Conservation (phyloP, 495 filamentous ascomycete genomes). For the Lentithecium fluviatile region DNA sequence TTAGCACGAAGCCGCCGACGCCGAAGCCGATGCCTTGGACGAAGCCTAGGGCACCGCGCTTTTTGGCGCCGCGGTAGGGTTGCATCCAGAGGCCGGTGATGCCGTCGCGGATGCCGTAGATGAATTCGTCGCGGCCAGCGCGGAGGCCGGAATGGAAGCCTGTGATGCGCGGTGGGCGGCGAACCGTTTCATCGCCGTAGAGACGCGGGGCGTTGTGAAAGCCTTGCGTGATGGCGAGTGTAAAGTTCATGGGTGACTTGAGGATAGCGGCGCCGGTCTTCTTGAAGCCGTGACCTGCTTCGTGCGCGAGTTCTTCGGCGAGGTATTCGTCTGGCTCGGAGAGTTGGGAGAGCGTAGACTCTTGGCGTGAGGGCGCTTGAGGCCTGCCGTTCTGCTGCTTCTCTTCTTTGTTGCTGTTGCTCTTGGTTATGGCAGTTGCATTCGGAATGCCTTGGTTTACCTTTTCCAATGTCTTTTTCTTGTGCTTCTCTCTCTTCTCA, state of each 20-base stretch:
- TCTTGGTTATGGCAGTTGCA: not conserved
- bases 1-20: conserved; percentile 68
- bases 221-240: conserved; percentile 72
- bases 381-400: conserved; percentile 20
- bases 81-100: conserved; percentile 67
- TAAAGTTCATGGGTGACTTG: conserved; percentile 63
- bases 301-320: conserved; percentile 29
- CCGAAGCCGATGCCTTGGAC: conserved; percentile 72
- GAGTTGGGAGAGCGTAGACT: conserved; percentile 33
- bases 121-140: conserved; percentile 66
- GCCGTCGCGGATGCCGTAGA: conserved; percentile 70
- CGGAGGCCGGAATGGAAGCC: conserved; percentile 66
- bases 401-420: conserved; percentile 10
- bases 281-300: conserved; percentile 40
- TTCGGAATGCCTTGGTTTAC: conserved; percentile 3
- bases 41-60: conserved; percentile 60
- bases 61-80: conserved; percentile 61
- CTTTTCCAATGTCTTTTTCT: conserved; percentile 8
- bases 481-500: conserved; percentile 22
- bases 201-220: conserved; percentile 82
- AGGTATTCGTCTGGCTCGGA: conserved; percentile 52
- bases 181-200: conserved; percentile 47
- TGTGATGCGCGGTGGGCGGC: conserved; percentile 59
- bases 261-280: conserved; percentile 32
- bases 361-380: conserved; percentile 1